Base-by-base conservation (phyloP, 768 basidiomycete species). In the Russula ochroleuca region DNA sequence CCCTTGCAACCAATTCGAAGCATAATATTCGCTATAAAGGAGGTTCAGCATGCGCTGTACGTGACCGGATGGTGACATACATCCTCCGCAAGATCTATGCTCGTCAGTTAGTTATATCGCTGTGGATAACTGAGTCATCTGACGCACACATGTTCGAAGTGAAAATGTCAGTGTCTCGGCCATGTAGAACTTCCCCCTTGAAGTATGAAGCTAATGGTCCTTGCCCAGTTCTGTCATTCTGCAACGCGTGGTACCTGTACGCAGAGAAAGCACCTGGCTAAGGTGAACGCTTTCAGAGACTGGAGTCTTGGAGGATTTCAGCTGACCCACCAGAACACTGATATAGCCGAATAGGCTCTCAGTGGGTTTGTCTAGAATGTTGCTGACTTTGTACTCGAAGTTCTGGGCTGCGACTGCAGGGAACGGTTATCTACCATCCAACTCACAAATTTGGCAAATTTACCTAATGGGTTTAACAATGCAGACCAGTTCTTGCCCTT, bases 151-250 rank as follows among this genome's bases (percentile, higher is more conserved):
- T 96, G 70, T 97, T 97, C 9, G 94, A 94, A 5, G 92, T 95
- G 74, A 94, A 94, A 50, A 96, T 93, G 71, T 94, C 92, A 0
- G 92, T 90, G 71, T 92, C 89, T 33, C 85, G 82, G 11, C 90
- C 92, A 68, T 89, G 86, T 28, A 92, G 74, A 23, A 88, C 81
- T 73, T 99, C 97, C 10, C 97, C 97, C 72, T 98, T 91, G 80
- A 99, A 99, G 73, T 99, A 99, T 17, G 95, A 94, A 15, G 93
- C 90, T 5, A 98, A 77, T 6, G 96, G 96, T 0, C 96, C 96
- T 25, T 82, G 78, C 0, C 94, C 95, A 21, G 78, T 76, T 66
- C 83, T 83, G 70, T 94, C 83, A 69, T 98, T 97, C 73, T 91
- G 89, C 62, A 98, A 73, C 0, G 94, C 94, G 69, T 94, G 93